Evolutionary conservation across 192 early-diverging fungal species (phyloP), one percentile per base, ranked within the genome.

Genomic region (Backusella macrospora): DNA sequence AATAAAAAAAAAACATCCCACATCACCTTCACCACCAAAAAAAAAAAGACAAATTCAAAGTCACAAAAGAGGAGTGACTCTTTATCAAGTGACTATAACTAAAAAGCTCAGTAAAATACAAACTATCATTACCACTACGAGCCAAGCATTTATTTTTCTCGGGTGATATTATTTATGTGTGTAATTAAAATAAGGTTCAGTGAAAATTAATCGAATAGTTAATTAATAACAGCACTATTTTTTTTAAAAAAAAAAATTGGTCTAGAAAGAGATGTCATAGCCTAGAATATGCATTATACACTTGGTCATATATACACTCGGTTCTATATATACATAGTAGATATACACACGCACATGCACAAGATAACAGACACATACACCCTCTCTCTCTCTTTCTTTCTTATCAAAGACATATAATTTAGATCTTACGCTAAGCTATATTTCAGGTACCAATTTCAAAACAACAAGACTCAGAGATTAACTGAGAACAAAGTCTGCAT

Each of bases 401-500:
- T 7, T 18, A 0, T 15, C 13, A 47, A 48, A 48, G n/a, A 52
- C n/a, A 52, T 18, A 52, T 18, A 26, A 26, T 5, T 26, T 59
- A 59, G 21, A 59, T 23, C 12, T 21, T 16, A 21, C 48, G 6
- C 48, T 21, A 59, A 52, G 2, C 29, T 34, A 34, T 34, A 34
- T 34, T 34, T 34, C 29, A 34, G 29, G 29, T 34, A 34, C 29
- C 29, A 34, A 34, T 34, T 34, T 34, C 29, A 18, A 26, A 59
- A 23, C 21, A 5, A 2, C 18, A 55, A 55, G 26, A 59, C 52
- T 59, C 52, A 59, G 52, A 59, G 29, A 34, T 34, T 23, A 13
- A 21, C 52, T 59, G 52, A 59, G 52, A 59, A 59, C 52, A 59
- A 59, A 59, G 52, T 59, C 9, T 59, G 5, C n/a, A 26, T 34